These are phyloP conservation scores for Arachnopeziza araneosa DNA, from an alignment of 2,329 filamentous ascomycete genomes.

Conservation along the genomic window DNA sequence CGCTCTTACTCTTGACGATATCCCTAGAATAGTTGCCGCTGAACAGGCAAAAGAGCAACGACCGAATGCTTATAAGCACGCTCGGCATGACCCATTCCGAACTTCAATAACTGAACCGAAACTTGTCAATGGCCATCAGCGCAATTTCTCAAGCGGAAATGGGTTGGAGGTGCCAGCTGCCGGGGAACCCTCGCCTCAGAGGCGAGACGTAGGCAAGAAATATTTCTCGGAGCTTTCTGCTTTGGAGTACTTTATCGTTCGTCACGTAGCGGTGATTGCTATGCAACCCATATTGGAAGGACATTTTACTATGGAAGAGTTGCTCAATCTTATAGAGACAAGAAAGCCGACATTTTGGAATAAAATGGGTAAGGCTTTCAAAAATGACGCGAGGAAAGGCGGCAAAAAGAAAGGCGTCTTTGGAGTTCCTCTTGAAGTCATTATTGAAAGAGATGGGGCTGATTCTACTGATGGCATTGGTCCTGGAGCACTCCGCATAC, in stretches of 20 bases:
- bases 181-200: constrained; percentile 47
- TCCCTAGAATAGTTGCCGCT: constrained; percentile 89
- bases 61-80: constrained; percentile 71
- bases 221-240: constrained; percentile 97
- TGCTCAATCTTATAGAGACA: constrained; percentile 87
- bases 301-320: constrained; percentile 88
- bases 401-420: constrained; percentile 93
- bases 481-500: constrained; percentile 82
- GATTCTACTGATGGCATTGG: constrained; percentile 98
- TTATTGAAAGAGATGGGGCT: constrained; percentile 89
- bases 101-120: constrained; percentile 54
- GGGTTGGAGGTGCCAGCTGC: constrained; percentile 41
- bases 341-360: constrained; percentile 96
- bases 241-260: constrained; percentile 94
- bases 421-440: constrained; percentile 78
- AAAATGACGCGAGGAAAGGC: constrained; percentile 71
- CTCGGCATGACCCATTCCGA: constrained; percentile 61
- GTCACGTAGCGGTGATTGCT: constrained; percentile 87
- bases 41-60: constrained; percentile 91
- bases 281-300: constrained; percentile 90
- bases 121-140: constrained; percentile 63
- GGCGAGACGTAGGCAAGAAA: constrained; percentile 49
- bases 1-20: constrained; percentile 90
- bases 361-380: constrained; percentile 95
- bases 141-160: constrained; percentile 55